phyloP scores from a whole-genome alignment of 2,329 filamentous ascomycete genomes.

The Colletotrichum agaves region DNA sequence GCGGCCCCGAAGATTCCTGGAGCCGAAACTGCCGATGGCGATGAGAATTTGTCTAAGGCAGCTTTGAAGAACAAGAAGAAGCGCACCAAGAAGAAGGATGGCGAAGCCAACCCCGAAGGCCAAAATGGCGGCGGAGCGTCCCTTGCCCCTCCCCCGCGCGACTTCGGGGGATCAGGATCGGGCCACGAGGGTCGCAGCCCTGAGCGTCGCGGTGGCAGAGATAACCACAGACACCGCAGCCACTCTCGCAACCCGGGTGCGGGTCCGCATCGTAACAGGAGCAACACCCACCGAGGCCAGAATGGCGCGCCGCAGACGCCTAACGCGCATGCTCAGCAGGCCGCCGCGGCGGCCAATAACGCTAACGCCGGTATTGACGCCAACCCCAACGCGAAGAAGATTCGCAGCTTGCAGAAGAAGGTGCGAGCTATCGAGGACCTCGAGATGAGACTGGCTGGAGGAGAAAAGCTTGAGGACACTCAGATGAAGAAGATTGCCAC shows the following conservation, averaged over 20 bases:
- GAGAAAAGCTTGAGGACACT: slow-evolving; percentile 97
- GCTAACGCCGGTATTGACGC: slow-evolving; percentile 51
- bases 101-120: slow-evolving; percentile 66
- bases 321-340: slow-evolving; percentile 42
- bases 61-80: slow-evolving; percentile 99
- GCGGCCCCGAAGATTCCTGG: slow-evolving; percentile 72
- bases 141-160: slow-evolving; percentile 58
- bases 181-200: slow-evolving; percentile 68
- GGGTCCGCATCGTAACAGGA: slow-evolving; percentile 60
- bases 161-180: slow-evolving; percentile 31
- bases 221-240: slow-evolving; percentile 58
- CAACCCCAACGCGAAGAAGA: slow-evolving; percentile 90
- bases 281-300: slow-evolving; percentile 58
- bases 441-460: slow-evolving; percentile 93
- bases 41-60: slow-evolving; percentile 82
- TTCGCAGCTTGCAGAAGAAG: slow-evolving; percentile 94
- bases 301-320: slow-evolving; percentile 41
- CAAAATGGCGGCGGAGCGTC: slow-evolving; percentile 58
- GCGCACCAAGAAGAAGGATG: slow-evolving; percentile 93
- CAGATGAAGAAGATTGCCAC: slow-evolving; percentile 98
- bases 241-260: slow-evolving; percentile 65
- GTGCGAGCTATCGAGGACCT: slow-evolving; percentile 96
- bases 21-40: slow-evolving; percentile 71
- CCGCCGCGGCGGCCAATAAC: slow-evolving; percentile 41
- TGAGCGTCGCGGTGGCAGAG: slow-evolving; percentile 65